Evolutionary conservation across 2,329 filamentous ascomycete genomes (phyloP), one percentile per base, ranked within the genome.

Genomic region (Monilinia laxa): DNA sequence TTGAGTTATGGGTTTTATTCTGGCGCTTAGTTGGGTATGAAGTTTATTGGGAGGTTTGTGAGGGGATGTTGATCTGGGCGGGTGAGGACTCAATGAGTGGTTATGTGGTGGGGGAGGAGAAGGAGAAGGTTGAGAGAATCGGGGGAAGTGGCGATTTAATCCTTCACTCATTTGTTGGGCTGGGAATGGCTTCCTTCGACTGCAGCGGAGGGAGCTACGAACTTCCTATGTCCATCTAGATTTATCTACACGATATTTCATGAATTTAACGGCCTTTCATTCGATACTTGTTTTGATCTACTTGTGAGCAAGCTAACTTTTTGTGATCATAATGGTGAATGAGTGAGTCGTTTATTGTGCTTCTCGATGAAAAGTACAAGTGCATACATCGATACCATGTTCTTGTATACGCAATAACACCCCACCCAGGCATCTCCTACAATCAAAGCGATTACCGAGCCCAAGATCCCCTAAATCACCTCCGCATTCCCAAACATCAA

Each of bases 1-100:
- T 28, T 63, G 49, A 63, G 60, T 12, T 63, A 42, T 14, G 49
- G 31, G 2, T 63, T 42, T 18, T 54, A 54, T 40, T n/a, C 47
- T 0, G 60, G 60, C 7, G 60, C 60, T 42, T 63, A 31, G 28
- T 28, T 28, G 4, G 3, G 28, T 28, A 4, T 28, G 4, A 28
- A 28, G 4, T 28, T 9, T 18, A 10, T 9, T 35, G 28, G 5
- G 28, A 28, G 52, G 9, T 20, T 16, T 4, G 20, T 47, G 45
- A 20, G 4, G 16, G 45, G 45, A 6, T 18, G 28, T 28, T 18
- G 42, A 45, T 18, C 6, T 20, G 4, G 45, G 16, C 1, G 18
- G 4, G 12, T 1, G 42, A 23, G 18, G 11, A 28, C 14, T 3
- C 2, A 0, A 14, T n/a, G 42, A 2, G 25, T 9, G 28, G 4